Evolutionary conservation across 805 yeast genomes (phyloP).

Genomic region (Soucietia sequanensis): DNA sequence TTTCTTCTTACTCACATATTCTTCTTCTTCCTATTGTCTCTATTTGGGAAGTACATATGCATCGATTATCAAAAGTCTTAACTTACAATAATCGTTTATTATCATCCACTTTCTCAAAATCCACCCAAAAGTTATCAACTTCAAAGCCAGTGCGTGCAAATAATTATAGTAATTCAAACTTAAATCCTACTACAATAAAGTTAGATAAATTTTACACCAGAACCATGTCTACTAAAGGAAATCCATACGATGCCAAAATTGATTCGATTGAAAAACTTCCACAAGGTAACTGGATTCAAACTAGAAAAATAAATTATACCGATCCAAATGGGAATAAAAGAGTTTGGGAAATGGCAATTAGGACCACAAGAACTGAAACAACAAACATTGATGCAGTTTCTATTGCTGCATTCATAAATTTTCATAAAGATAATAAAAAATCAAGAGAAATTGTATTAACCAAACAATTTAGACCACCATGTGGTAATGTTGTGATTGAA

Average conservation of each 20-base stretch:
- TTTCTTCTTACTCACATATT: too few species aligned
- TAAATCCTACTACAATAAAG: too few species aligned
- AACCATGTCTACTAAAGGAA: constrained; percentile 19
- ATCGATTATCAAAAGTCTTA: too few species aligned
- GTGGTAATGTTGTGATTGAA: constrained; percentile 83
- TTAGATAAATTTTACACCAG: too few species aligned
- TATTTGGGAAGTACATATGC: too few species aligned
- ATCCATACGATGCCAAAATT: constrained; percentile 36
- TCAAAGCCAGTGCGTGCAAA: too few species aligned
- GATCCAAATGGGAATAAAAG: constrained; percentile 69
- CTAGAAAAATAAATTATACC: constrained; percentile 63
- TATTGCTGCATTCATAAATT: constrained; percentile 67
- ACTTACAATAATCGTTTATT: too few species aligned
- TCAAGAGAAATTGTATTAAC: constrained; percentile 54
- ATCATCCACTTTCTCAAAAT: too few species aligned
- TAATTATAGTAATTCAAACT: too few species aligned
- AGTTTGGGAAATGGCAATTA: constrained; percentile 88
- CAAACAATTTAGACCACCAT: constrained; percentile 93
- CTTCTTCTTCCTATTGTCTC: too few species aligned
- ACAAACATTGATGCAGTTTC: constrained; percentile 87
- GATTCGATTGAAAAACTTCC: constrained; percentile 31
- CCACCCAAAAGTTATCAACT: too few species aligned
- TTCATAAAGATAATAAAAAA: constrained; percentile 39
- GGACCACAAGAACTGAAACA: constrained; percentile 64
- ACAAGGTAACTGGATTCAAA: constrained; percentile 46